Base-by-base conservation (phyloP, 331 rosid genomes). In the Erythrophleum ivorense region DNA sequence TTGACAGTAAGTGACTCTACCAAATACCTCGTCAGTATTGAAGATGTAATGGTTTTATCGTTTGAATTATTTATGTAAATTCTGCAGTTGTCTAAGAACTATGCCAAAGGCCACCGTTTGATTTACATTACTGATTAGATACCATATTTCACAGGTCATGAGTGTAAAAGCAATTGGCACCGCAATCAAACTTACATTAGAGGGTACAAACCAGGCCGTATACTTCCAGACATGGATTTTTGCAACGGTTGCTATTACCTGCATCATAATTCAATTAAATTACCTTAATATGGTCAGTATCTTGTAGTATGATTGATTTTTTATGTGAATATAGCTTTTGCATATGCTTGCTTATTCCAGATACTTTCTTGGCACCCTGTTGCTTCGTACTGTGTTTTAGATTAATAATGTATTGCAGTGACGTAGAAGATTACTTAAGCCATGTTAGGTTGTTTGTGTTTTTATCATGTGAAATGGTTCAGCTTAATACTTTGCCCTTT, bases 111-210 rank as follows among this genome's bases (percentile, higher is more conserved):
- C 52, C 31, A 49, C 33, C 57, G 40, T 58, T 55, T 78, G 65
- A 65, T 78, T 78, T 31, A 55, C 14, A 24, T 34, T 62, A 67
- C 65, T 78, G 74, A 74, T 50, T 55, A 68, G 65, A 58, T 77
- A 53, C 38, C 41, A 75, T 18, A 50, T 48, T 33, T 79, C 73
- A 83, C 90, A 94, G 98, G 98, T 94, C 80, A 92, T 94, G 98
- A 94, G 98, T 57, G 52, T 92, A 70, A 94, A 94, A 86, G 97
- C 98, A n/a, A 83, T 94, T 53, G 98, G 98, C 72, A 94, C 91
- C 81, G 97, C 98, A 3, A 94, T 94, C 54, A 87, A 92, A 76
- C 98, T 94, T 84, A 85, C 97, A 48, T 9, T 94, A 33, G 98
- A 92, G 88, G 98, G 98, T 43, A 87, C 87, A 72, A 90, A 83